Evolutionary conservation across 208 protist genomes (phyloP).

Genomic region (Entamoeba invadens): DNA sequence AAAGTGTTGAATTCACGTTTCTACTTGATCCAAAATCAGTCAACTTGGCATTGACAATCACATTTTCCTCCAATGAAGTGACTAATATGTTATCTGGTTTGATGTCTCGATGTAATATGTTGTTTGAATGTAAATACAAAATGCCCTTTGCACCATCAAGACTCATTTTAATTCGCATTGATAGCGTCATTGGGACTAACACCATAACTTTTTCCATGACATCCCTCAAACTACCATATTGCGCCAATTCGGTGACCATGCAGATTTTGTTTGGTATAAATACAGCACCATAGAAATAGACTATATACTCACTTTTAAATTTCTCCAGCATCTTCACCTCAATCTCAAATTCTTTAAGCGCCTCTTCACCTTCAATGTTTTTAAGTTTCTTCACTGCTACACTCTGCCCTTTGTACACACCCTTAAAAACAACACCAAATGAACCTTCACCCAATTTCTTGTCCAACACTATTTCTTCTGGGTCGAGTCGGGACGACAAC

Average conservation of each 20-base stretch:
- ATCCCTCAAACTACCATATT: background rate
- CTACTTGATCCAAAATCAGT: background rate
- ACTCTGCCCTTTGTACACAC: background rate
- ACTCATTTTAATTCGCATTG: background rate
- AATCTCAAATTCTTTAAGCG: background rate
- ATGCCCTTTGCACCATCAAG: background rate
- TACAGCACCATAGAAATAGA: background rate
- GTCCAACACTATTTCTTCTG: background rate
- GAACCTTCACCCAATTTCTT: background rate
- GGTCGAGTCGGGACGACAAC: background rate
- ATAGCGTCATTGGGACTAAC: background rate
- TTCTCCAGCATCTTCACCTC: background rate
- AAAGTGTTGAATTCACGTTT: background rate
- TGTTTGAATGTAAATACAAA: background rate
- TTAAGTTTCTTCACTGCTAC: background rate
- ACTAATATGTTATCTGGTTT: background rate
- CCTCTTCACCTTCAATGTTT: background rate
- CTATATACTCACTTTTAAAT: background rate
- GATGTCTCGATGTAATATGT: background rate
- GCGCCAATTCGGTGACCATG: background rate
- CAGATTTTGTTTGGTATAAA: background rate
- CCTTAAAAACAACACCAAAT: background rate
- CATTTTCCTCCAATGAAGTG: background rate
- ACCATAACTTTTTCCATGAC: background rate
- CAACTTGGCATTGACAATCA: background rate